Evolutionary conservation across 768 basidiomycete species (phyloP), one percentile per base, ranked within the genome.

Genomic region (Termitomyces sp.): DNA sequence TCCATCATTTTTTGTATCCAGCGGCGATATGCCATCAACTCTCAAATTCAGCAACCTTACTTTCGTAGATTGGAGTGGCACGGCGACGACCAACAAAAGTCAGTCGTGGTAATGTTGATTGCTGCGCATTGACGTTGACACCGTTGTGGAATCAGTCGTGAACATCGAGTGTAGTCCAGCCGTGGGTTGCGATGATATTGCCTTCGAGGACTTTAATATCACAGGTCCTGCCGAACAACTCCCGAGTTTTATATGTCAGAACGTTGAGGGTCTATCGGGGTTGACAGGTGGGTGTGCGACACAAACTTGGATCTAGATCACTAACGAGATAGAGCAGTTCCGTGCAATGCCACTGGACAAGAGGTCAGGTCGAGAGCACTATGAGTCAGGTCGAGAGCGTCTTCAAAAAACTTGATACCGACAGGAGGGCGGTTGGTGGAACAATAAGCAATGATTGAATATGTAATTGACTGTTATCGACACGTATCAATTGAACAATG

Each of bases 121-220:
- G 29, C 9, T 65, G 14, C 12, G 46, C 45, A 43, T 53, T 49
- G 29, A 14, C 38, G 36, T 42, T 62, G 47, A 62, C 51, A 56
- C 49, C 37, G 8, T 50, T n/a, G 25, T 50, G 15, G 51, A 46
- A 20, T 49, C 64, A 82, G 82, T 83, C 47, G 75, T 83, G 31
- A 78, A 81, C 61, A 72, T 86, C 37, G 78, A 79, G 63, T 84
- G 84, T 70, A 83, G 80, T 63, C 62, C 79, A 0, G 79, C 76
- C 0, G 81, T 70, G 36, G 77, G 77, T n/a, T 84, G 83, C 62
- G 70, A 74, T 12, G 69, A 78, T 52, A 76, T 84, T 29, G 66
- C 66, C 0, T 84, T 84, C 66, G 48, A 68, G 5, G 68, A 75
- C 48, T 81, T 82, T 54, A 67, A 76, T 52, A 72, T 84, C 29